Percentiles rank a stretch among this genome's conserved stretches.
Evolutionary conservation across 2,329 filamentous ascomycete species (phyloP).

Genomic region (Xylaria hypoxylon): DNA sequence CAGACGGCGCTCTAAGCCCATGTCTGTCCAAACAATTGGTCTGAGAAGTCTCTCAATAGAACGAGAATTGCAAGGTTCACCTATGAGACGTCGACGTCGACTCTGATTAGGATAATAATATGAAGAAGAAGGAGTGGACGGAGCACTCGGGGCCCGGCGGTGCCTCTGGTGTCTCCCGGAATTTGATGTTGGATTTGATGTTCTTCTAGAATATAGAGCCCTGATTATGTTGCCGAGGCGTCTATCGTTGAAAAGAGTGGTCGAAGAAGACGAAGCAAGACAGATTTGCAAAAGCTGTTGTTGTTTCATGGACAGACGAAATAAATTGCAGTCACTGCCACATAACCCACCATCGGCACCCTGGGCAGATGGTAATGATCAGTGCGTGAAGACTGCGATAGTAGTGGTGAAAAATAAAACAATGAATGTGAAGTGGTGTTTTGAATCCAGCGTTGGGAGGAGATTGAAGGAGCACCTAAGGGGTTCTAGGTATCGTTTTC

Average conservation of each 20-base stretch:
- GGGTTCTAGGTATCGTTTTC: constrained; percentile 6
- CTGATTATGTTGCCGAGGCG: constrained; percentile 45
- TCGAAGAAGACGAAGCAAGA: constrained; percentile 48
- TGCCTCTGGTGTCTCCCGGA: constrained; percentile 45
- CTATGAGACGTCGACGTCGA: constrained; percentile 38
- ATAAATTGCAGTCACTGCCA: constrained; percentile 36
- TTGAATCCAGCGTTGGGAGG: constrained; percentile 25
- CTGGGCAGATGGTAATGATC: constrained; percentile 47
- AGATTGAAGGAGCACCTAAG: constrained; percentile 34
- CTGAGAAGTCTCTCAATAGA: constrained; percentile 40
- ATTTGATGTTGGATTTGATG: constrained; percentile 43
- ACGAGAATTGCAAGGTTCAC: constrained; percentile 36
- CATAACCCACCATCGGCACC: constrained; percentile 46
- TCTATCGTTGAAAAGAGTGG: constrained; percentile 49
- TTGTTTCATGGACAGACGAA: constrained; percentile 50
- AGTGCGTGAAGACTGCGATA: constrained; percentile 44
- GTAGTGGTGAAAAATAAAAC: constrained; percentile 41
- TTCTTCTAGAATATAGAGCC: constrained; percentile 46
- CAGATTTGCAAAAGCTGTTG: constrained; percentile 50
- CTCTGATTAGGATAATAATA: constrained; percentile 20
- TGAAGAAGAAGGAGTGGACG: constrained; percentile 46
- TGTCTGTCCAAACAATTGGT: constrained; percentile 42
- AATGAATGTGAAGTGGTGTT: constrained; percentile 28
- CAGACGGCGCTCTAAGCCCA: constrained; percentile 48
- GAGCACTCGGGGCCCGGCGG: constrained; percentile 45